Evolutionary conservation across 2,329 filamentous ascomycete species (phyloP).

Genomic region (Fusarium albidum): DNA sequence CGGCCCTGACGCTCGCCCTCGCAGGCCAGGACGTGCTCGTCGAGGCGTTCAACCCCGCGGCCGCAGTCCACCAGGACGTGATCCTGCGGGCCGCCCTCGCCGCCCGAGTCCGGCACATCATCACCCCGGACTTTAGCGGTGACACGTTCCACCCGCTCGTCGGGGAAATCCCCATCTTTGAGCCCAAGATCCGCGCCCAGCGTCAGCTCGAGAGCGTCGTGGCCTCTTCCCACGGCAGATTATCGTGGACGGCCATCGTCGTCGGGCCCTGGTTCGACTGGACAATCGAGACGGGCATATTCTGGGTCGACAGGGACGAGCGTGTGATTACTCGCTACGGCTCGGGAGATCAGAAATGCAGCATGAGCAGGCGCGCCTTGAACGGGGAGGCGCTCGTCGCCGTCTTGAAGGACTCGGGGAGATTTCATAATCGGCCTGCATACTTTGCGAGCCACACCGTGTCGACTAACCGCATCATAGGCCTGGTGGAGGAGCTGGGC

Average conservation of each 20-base stretch:
- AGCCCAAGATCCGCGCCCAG: too few relatives aligned
- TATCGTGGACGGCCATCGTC: background rate
- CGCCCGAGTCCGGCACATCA: background rate
- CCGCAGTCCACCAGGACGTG: too few relatives aligned
- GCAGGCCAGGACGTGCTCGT: too few relatives aligned
- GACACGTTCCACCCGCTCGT: background rate
- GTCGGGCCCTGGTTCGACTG: background rate
- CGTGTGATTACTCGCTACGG: background rate
- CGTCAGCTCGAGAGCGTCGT: too few relatives aligned
- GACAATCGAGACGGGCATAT: background rate
- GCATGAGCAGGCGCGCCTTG: conserved; percentile 11
- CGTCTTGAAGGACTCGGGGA: conserved; percentile 3
- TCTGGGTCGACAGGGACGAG: background rate
- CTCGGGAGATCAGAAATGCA: conserved; percentile 16
- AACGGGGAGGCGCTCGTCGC: conserved; percentile 15
- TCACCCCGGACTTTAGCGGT: background rate
- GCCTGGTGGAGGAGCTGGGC: background rate
- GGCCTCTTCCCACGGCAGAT: too few relatives aligned
- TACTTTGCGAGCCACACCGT: conserved; percentile 22
- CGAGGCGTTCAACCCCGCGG: too few relatives aligned
- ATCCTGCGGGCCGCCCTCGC: background rate
- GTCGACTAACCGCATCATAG: conserved; percentile 8
- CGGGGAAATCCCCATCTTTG: too few relatives aligned
- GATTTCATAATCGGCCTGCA: conserved; percentile 11
- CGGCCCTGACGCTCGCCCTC: too few relatives aligned